Percentiles rank a stretch among this genome's conserved stretches.
Evolutionary conservation across 768 basidiomycete species (phyloP).

Genomic region (Sporobolomyces roseus): DNA sequence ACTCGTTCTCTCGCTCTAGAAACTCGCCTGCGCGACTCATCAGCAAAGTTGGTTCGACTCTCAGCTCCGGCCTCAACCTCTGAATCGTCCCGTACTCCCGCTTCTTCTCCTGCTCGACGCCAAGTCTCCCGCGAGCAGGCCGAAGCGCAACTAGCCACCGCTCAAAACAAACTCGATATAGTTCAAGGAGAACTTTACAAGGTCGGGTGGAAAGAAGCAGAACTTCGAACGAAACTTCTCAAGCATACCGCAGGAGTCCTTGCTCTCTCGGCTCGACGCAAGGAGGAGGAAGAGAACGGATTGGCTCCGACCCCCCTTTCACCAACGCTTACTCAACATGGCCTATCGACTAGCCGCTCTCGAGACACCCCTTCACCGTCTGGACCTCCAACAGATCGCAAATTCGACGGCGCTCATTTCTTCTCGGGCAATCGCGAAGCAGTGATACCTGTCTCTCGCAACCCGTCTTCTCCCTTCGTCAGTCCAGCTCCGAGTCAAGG

Average conservation of each 20-base stretch:
- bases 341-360: no score
- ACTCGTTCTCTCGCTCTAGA: constrained; percentile 73
- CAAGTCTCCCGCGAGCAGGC: constrained; percentile 56
- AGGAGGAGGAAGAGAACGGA: constrained; percentile 53
- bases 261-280: constrained; percentile 62
- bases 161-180: constrained; percentile 67
- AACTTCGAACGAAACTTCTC: constrained; percentile 62
- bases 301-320: not conserved
- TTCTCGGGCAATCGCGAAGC: constrained; percentile 76
- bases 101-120: constrained; percentile 31
- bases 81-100: not conserved
- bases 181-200: constrained; percentile 70
- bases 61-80: constrained; percentile 44
- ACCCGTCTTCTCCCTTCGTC: not conserved
- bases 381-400: constrained; percentile 26
- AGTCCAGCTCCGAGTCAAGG: constrained; percentile 52
- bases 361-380: constrained; percentile 2
- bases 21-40: constrained; percentile 82
- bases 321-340: not conserved
- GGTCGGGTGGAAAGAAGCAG: constrained; percentile 62
- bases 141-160: constrained; percentile 65
- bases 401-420: constrained; percentile 75
- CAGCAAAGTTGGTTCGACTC: constrained; percentile 69
- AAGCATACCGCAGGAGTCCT: constrained; percentile 82
- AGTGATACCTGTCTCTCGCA: constrained; percentile 53